phyloP scores from a whole-genome alignment of 1,139 yeast species.

The Lodderomyces jiufengensis region DNA sequence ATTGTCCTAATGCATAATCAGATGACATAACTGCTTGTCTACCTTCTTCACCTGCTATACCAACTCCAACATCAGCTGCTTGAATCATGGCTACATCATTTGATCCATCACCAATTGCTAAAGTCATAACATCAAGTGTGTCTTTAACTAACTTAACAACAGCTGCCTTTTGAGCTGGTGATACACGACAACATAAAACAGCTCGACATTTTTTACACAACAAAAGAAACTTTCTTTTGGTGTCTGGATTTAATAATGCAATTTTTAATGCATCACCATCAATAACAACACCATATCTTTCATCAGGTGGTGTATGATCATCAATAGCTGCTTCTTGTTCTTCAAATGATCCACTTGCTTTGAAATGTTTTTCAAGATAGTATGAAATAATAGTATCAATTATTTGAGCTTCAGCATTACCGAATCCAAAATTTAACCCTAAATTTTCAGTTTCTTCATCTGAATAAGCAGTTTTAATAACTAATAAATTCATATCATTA shows the following conservation, averaged over 20 bases:
- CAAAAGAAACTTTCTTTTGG: constrained; percentile 66
- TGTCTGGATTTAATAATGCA: constrained; percentile 56
- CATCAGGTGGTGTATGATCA: constrained; percentile 76
- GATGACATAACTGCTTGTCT: constrained; percentile 98
- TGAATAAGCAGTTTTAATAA: constrained; percentile 31
- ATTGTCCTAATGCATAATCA: constrained; percentile 95
- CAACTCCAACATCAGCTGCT: constrained; percentile 98
- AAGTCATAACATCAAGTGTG: constrained; percentile 68
- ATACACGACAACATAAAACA: constrained; percentile 94
- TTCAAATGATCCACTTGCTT: constrained; percentile 56
- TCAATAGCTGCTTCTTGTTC: constrained; percentile 60
- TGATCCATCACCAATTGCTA: constrained; percentile 98
- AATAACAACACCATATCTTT: constrained; percentile 76
- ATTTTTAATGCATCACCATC: constrained; percentile 90
- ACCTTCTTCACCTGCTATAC: constrained; percentile 98
- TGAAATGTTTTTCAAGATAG: constrained; percentile 60
- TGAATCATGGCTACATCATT: constrained; percentile 99
- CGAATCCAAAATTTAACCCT: constrained; percentile 29
- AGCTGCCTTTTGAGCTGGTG: constrained; percentile 94
- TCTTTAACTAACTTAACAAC: constrained; percentile 91
- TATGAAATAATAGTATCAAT: constrained; percentile 57
- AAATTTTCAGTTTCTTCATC: constrained; percentile 30
- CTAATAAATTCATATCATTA: constrained; percentile 44
- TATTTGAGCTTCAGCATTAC: constrained; percentile 24
- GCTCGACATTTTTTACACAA: constrained; percentile 92